A percentile compares a stretch with the other conserved stretches of the same genome.
Evolutionary conservation across 768 basidiomycete genomes (phyloP).

Genomic region (Scleroderma citrinum): DNA sequence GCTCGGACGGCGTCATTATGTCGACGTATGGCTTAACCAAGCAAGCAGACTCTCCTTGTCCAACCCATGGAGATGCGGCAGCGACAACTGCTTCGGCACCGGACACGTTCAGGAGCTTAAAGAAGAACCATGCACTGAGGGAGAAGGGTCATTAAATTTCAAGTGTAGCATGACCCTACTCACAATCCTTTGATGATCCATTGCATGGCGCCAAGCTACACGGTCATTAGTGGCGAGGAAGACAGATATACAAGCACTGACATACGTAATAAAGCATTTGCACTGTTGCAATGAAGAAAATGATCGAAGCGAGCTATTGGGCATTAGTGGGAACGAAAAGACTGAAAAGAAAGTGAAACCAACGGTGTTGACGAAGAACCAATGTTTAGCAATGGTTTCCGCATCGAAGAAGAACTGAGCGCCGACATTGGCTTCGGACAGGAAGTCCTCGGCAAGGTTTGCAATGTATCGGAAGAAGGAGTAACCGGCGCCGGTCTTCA

Average conservation of each 20-base stretch:
- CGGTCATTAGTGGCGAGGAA: neutral
- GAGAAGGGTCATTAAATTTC: neutral
- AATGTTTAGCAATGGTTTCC: conserved; percentile 58
- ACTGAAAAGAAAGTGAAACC: conserved; percentile 15
- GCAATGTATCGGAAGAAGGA: conserved; percentile 83
- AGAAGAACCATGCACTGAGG: conserved; percentile 84
- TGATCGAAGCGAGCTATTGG: conserved; percentile 62
- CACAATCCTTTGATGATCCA: conserved; percentile 87
- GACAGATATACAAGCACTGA: neutral
- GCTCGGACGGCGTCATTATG: conserved; percentile 77
- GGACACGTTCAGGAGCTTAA: conserved; percentile 86
- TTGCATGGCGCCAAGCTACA: conserved; percentile 79
- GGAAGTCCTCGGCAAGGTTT: conserved; percentile 72
- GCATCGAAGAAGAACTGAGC: conserved; percentile 80
- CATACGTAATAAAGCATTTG: conserved; percentile 79
- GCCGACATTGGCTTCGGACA: conserved; percentile 60
- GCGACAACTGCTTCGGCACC: conserved; percentile 93
- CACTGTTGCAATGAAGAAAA: conserved; percentile 92
- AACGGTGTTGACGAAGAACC: conserved; percentile 83
- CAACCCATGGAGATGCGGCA: conserved; percentile 89
- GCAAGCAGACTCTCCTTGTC: conserved; percentile 86
- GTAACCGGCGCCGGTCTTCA: conserved; percentile 80
- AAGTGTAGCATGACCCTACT: conserved; percentile 19
- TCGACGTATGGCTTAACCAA: conserved; percentile 81
- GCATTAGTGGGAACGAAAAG: conserved; percentile 12